Evolutionary conservation across 805 yeast species (phyloP).

Genomic region (Alloascoidea hylecoeti): DNA sequence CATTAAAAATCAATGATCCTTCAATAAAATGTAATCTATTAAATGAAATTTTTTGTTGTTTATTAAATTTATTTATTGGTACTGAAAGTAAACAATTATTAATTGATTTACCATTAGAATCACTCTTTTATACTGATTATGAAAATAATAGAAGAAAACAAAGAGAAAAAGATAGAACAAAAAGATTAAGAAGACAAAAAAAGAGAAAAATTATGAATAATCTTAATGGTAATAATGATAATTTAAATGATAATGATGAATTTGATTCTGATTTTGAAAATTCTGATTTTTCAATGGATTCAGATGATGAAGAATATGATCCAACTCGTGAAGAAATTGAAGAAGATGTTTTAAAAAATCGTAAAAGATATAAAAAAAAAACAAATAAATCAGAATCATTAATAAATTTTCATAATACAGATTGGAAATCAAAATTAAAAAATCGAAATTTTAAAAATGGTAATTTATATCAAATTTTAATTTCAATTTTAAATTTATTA

Average conservation of each 20-base stretch:
- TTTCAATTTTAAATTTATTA: slow-evolving; percentile 56
- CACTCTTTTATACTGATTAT: slow-evolving; percentile 5
- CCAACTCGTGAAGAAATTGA: slow-evolving; percentile 18
- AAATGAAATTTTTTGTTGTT: slow-evolving; percentile 56
- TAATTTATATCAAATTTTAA: slow-evolving; percentile 65
- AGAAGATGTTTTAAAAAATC: slow-evolving; percentile 1
- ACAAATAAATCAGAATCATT: slow-evolving; percentile 4
- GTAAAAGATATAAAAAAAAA: neutral
- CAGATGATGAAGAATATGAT: slow-evolving; percentile 10
- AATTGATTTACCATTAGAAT: slow-evolving; percentile 16
- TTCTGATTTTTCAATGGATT: too few species aligned
- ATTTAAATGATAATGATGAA: neutral
- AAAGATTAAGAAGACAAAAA: slow-evolving; percentile 5
- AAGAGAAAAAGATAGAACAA: slow-evolving; percentile 8
- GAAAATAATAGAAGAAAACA: slow-evolving; percentile 14
- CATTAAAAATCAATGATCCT: slow-evolving; percentile 32
- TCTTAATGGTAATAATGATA: slow-evolving; percentile 6
- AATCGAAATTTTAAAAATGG: slow-evolving; percentile 72
- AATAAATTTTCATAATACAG: slow-evolving; percentile 21
- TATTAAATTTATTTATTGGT: slow-evolving; percentile 39
- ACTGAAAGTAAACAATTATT: slow-evolving; percentile 23
- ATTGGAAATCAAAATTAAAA: slow-evolving; percentile 71
- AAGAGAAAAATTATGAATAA: slow-evolving; percentile 17
- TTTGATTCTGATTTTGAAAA: neutral
- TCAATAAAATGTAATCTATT: slow-evolving; percentile 35